These are phyloP conservation scores for Leccinum insolens DNA, from an alignment of 1,284 basidiomycete genomes.

Conservation along the genomic window DNA sequence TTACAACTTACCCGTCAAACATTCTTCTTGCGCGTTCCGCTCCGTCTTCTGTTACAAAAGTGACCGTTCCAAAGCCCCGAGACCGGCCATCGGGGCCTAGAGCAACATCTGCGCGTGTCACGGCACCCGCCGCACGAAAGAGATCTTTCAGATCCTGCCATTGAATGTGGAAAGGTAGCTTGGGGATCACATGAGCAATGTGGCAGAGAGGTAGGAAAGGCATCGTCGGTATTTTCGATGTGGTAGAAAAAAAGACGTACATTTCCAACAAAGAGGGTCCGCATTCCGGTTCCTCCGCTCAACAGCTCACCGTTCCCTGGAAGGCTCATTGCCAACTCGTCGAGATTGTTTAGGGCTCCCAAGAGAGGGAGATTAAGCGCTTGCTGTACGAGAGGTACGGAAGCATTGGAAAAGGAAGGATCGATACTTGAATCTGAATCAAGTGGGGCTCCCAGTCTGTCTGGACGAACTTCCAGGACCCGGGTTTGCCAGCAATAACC, in stretches of 20 bases:
- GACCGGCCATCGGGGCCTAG: constrained; percentile 91
- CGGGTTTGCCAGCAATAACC: constrained; percentile 92
- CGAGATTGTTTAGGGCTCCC: constrained; percentile 19
- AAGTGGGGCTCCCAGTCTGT: constrained; percentile 57
- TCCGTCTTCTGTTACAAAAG: constrained; percentile 89
- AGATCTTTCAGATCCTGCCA: constrained; percentile 99
- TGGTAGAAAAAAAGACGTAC: constrained; percentile 40
- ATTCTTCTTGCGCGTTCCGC: constrained; percentile 84
- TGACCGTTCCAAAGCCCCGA: constrained; percentile 94
- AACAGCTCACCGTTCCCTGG: constrained; percentile 27
- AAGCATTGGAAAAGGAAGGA: constrained; percentile 13
- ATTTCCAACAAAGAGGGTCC: constrained; percentile 76
- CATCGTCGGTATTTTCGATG: constrained; percentile 8
- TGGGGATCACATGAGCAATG: constrained; percentile 40
- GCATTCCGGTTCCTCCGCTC: constrained; percentile 37
- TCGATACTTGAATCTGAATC: constrained; percentile 26
- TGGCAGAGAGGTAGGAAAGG: constrained; percentile 1
- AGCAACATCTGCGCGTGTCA: constrained; percentile 93
- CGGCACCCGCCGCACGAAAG: constrained; percentile 92
- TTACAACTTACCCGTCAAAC: constrained; percentile 77
- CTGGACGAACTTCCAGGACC: constrained; percentile 86
- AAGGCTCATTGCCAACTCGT: constrained; percentile 21
- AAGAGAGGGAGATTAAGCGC: constrained; percentile 18
- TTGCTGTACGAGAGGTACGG: constrained; percentile 24
- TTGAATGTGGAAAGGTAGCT: constrained; percentile 94